Evolutionary conservation across 257 asterid species (phyloP).

Genomic region (Solanum appendiculatum): DNA sequence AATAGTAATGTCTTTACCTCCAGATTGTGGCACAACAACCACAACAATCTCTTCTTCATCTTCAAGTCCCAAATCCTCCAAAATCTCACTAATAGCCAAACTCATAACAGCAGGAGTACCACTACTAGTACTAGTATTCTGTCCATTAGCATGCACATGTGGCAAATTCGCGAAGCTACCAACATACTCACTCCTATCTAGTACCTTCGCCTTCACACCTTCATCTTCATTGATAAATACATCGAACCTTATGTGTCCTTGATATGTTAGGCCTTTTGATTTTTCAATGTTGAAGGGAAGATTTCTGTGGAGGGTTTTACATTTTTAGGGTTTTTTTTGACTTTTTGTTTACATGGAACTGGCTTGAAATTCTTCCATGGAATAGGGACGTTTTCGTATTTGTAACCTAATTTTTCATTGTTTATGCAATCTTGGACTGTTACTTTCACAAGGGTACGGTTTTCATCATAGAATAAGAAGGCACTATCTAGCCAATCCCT

Average conservation of each 20-base stretch:
- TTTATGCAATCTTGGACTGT: slow-evolving; percentile 24
- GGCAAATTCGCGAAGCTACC: slow-evolving; percentile 63
- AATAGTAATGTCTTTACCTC: slow-evolving; percentile 30
- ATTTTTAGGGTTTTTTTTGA: neutral
- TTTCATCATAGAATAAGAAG: slow-evolving; percentile 46
- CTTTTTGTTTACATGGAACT: slow-evolving; percentile 2
- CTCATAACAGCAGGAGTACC: slow-evolving; percentile 16
- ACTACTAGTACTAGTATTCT: neutral
- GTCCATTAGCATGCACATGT: slow-evolving; percentile 21
- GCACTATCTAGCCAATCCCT: slow-evolving; percentile 40
- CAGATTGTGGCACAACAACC: slow-evolving; percentile 37
- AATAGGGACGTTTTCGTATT: slow-evolving; percentile 21
- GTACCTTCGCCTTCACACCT: slow-evolving; percentile 18
- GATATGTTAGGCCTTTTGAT: slow-evolving; percentile 19
- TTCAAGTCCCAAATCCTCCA: slow-evolving; percentile 50
- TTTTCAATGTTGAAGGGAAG: slow-evolving; percentile 21
- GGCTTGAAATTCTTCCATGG: slow-evolving; percentile 44
- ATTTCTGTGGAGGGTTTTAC: slow-evolving; percentile 5
- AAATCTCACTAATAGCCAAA: slow-evolving; percentile 38
- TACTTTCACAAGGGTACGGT: slow-evolving; percentile 32
- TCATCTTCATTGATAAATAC: slow-evolving; percentile 61
- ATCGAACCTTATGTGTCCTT: slow-evolving; percentile 34
- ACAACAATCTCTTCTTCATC: slow-evolving; percentile 41
- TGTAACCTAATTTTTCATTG: slow-evolving; percentile 25
- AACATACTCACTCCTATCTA: slow-evolving; percentile 45